Evolutionary conservation across 2,329 filamentous ascomycete genomes (phyloP), one percentile per base, ranked within the genome.

Genomic region (Lachnellula willkommii): DNA sequence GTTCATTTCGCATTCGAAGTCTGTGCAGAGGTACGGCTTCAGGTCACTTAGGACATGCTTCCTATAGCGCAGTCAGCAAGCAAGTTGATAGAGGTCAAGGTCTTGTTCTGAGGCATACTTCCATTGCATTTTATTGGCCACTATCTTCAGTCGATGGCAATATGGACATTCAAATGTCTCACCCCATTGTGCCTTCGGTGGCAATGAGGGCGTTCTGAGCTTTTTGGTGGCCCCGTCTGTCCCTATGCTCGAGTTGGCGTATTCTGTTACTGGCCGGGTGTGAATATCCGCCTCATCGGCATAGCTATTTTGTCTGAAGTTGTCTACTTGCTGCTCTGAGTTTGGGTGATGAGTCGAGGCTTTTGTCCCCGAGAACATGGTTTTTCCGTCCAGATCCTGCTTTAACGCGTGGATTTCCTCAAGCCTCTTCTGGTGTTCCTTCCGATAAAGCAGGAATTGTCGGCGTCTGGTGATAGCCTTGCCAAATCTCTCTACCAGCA

Each of bases 371-470:
- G 49, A 56, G 40, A 42, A 56, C 3, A 56, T 35, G 20, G 54
- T 52, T 14, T 56, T 52, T 42, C 54, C 54, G 37, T 52, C 54
- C 1, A 32, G 12, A 20, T 52, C 39, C 48, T 52, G 42, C 17
- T n/a, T 42, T 6, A 54, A 5, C 20, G n/a, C 22, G 36, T 54
- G 52, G 9, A 50, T 36, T 9, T 51, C 24, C 17, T 50, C 40
- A 37, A 53, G 36, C 28, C 39, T 57, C 40, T 52, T 46, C n/a
- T 54, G 49, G 22, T 67, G 65, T 3, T 66, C 58, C 15, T 61
- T 55, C 22, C 59, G 58, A 51, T 66, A 68, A 2, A 53, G 55
- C 32, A 68, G 54, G 35, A 63, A 66, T 17, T 65, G 60, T 43
- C 66, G 47, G 12, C 66, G 59, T 43, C 62, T 55, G 3, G 66